Conservation (phyloP, 2,329 filamentous ascomycete species). For the Claviceps lovelessii region DNA sequence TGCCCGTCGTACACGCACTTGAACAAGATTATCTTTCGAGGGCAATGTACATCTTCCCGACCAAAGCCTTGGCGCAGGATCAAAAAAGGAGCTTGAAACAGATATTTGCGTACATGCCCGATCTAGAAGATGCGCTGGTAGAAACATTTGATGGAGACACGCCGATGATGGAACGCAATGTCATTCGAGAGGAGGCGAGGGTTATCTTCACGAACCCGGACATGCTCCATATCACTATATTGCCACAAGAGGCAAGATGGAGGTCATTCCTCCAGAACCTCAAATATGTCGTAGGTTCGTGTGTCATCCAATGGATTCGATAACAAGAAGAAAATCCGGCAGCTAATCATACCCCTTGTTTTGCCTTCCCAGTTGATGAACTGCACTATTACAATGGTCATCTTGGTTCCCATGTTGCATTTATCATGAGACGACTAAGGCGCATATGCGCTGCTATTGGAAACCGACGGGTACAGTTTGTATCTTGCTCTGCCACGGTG, state of each 20-base stretch:
- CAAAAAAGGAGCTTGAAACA: constrained; percentile 80
- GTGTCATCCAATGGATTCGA: not conserved
- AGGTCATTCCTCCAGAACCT: constrained; percentile 76
- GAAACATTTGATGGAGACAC: constrained; percentile 97
- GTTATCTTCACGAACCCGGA: constrained; percentile 98
- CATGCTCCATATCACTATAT: constrained; percentile 88
- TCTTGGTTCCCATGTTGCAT: constrained; percentile 84
- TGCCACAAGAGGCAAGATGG: constrained; percentile 87
- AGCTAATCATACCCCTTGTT: not conserved
- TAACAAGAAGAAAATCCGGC: not conserved
- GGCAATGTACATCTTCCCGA: constrained; percentile 97
- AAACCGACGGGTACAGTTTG: constrained; percentile 72
- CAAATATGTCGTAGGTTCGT: constrained; percentile 64
- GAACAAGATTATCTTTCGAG: constrained; percentile 63
- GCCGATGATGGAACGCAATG: constrained; percentile 60
- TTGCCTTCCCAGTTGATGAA: constrained; percentile 47
- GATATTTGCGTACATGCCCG: constrained; percentile 65
- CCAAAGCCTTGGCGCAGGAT: constrained; percentile 90
- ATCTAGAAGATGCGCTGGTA: constrained; percentile 59
- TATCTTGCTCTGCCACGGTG: constrained; percentile 93
- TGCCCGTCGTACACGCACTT: constrained; percentile 77
- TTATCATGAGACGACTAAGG: constrained; percentile 81
- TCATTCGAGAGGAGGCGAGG: constrained; percentile 72
- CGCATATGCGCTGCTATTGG: constrained; percentile 83
- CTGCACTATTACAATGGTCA: constrained; percentile 93